Evolutionary conservation across 164 flowering plant species (phyloP), one percentile per base, ranked within the genome.

Genomic region (Chimonanthus salicifolius): DNA sequence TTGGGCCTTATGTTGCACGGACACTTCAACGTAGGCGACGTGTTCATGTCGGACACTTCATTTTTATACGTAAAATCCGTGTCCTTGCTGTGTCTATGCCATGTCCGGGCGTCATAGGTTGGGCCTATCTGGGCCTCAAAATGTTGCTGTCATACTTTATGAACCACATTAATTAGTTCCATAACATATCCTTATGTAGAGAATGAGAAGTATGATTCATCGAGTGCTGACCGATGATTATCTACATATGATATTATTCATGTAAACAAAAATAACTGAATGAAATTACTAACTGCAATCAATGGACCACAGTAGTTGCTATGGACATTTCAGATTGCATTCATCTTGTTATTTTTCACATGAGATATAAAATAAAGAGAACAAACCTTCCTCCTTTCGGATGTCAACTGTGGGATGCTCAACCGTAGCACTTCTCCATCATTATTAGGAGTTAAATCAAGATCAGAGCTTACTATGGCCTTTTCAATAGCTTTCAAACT

Each of bases 401-500:
- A 75, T 69, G 98, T 96, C 81, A 92, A 84, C 71, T 84, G 99
- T 69, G 98, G 98, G 68, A 96, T 49, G 54, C 90, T 68, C 81
- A 96, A 72, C 65, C 98, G 85, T 72, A 96, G 92, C 47, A 90
- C 90, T 54, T 92, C 95, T 54, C 98, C 99, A 77, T 96, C 99
- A 80, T 94, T 96, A 71, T 79, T 94, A 64, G 98, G 97, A 76
- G 89, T 90, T 78, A 94, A 64, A 81, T 93, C 93, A 79, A 89
- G 86, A 82, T 87, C 85, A 75, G 98, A 88, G 75, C 18, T 82
- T 43, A 96, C 97, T 49, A 96, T 85, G 65, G 97, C 99, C 84
- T 96, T 96, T 88, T 96, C 99, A 76, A 96, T 92, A 58, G 80
- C 74, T 83, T 94, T 96, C 79, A 96, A 86, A 81, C 97, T 94